Evolutionary conservation across 176 grass and related monocot species (phyloP).

Genomic region (Hsuehochloa calcarea): DNA sequence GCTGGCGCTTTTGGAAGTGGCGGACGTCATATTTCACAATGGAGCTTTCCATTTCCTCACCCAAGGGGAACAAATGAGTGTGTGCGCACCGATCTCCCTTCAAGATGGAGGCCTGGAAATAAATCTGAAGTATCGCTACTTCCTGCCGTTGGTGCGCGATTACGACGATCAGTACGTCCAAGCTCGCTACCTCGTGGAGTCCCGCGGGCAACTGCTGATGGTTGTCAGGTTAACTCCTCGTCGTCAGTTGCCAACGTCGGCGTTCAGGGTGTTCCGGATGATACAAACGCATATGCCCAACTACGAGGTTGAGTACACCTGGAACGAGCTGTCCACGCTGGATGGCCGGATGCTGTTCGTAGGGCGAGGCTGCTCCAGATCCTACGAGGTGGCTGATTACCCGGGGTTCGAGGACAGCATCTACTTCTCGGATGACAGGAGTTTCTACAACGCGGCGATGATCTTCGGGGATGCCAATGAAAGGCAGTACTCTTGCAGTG

Average conservation of each 20-base stretch:
- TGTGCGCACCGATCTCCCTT: not conserved
- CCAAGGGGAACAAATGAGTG: not conserved
- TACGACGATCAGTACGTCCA: not conserved
- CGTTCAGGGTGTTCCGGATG: not conserved
- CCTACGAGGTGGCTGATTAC: not conserved
- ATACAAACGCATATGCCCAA: not conserved
- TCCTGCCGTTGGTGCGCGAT: too few species aligned
- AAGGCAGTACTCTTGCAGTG: too few species aligned
- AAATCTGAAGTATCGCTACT: not conserved
- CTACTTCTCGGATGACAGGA: slow-evolving; percentile 5
- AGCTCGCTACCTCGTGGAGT: not conserved
- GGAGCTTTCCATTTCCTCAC: not conserved
- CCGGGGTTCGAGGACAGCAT: not conserved
- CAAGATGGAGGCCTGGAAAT: too few species aligned
- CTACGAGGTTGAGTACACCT: not conserved
- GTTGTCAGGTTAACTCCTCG: not conserved
- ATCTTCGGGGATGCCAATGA: too few species aligned
- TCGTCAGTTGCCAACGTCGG: not conserved
- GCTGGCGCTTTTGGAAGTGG: not conserved
- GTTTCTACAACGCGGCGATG: too few species aligned
- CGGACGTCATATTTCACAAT: not conserved
- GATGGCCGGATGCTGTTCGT: slow-evolving; percentile 4
- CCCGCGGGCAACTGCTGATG: not conserved
- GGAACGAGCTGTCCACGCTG: not conserved
- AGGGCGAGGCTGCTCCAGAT: too few species aligned